These are phyloP conservation scores for Cyberlindnera americana DNA, from an alignment of 805 yeast species.

Conservation along the genomic window DNA sequence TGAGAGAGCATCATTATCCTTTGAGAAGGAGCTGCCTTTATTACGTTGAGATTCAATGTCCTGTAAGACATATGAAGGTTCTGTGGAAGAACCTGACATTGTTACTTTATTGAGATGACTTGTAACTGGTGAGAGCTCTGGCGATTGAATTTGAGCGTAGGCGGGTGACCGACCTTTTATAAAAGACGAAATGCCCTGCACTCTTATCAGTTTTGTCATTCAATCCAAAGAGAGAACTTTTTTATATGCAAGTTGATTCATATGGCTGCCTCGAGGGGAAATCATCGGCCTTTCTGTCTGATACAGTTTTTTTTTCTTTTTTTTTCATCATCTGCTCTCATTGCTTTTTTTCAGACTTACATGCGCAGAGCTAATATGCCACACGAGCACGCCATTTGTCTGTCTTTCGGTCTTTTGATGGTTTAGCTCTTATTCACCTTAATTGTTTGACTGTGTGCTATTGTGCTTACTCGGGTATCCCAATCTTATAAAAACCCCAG, in stretches of 20 bases:
- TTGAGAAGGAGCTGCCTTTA: background rate
- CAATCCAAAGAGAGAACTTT: background rate
- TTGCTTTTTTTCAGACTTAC: slow-evolving; percentile 1
- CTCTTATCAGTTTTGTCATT: slow-evolving; percentile 6
- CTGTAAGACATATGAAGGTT: slow-evolving; percentile 8
- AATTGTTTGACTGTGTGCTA: too few species aligned
- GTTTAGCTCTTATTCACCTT: too few species aligned
- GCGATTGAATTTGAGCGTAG: background rate
- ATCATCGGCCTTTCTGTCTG: background rate
- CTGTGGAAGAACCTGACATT: slow-evolving; percentile 4
- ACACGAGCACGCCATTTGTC: too few species aligned
- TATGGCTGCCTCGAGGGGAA: background rate
- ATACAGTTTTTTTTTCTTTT: background rate
- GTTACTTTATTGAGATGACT: slow-evolving; percentile 1
- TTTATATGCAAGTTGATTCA: background rate
- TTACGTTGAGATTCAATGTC: slow-evolving; percentile 8
- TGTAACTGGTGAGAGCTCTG: background rate
- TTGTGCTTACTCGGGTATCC: too few species aligned
- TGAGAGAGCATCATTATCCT: slow-evolving; percentile 1
- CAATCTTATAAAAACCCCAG: too few species aligned
- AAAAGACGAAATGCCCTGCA: slow-evolving; percentile 1
- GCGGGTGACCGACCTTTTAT: slow-evolving; percentile 1
- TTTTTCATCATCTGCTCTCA: background rate
- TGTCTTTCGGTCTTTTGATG: too few species aligned
- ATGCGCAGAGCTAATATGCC: too few species aligned